Conservation (phyloP, 768 basidiomycete species). For the Collybia mongolica region DNA sequence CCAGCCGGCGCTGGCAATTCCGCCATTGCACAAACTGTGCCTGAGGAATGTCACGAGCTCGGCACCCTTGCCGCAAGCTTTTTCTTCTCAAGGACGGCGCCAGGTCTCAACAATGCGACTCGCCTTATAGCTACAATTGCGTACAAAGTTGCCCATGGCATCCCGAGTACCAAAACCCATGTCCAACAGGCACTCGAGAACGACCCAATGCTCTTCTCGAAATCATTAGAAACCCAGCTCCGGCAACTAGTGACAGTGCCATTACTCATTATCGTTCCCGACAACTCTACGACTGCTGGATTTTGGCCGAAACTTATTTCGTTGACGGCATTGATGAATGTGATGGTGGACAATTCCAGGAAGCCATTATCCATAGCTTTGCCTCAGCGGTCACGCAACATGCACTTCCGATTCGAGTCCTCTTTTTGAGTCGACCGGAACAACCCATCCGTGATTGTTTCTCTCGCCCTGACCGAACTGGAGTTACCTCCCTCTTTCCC, state of each 20-base stretch:
- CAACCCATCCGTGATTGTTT: background rate
- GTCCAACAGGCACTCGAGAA: background rate
- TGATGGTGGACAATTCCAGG: background rate
- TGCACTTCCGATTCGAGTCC: background rate
- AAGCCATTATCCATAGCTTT: background rate
- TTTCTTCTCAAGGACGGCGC: conserved; percentile 30
- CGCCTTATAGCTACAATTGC: conserved; percentile 29
- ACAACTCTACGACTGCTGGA: background rate
- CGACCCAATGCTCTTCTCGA: conserved; percentile 1
- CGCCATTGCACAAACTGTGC: conserved; percentile 19
- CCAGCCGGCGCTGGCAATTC: conserved; percentile 22
- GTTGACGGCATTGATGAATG: conserved; percentile 2
- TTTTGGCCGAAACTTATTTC: background rate
- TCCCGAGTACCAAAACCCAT: background rate
- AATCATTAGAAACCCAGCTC: background rate
- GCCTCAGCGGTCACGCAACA: background rate
- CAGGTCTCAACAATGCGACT: conserved; percentile 20
- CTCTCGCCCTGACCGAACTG: background rate
- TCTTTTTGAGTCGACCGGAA: conserved; percentile 1
- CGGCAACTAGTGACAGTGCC: background rate
- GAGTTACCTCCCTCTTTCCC: background rate
- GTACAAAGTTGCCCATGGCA: conserved; percentile 18
- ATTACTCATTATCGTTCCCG: background rate
- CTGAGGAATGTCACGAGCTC: conserved; percentile 16
- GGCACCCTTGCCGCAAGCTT: conserved; percentile 26